Base-by-base conservation (phyloP, 2,329 filamentous ascomycete species). In the Fusarium lateritium region DNA sequence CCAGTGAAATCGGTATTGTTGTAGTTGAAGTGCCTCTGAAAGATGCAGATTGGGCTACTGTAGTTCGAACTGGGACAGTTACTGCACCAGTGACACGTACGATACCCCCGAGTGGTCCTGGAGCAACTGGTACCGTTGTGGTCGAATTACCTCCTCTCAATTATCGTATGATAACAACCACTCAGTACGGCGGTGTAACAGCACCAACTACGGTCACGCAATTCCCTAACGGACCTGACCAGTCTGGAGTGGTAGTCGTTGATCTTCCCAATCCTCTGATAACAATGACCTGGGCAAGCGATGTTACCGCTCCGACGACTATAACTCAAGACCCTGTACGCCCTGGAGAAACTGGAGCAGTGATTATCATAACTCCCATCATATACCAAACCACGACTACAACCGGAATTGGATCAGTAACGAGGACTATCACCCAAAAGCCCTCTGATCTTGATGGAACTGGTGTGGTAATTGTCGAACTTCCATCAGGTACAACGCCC, bases 201-300 rank as follows among this genome's bases (percentile, higher is more conserved):
- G 49, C n/a, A 4, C 42, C 56, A 2, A 24, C 11, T 5, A 63
- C 60, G 6, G 13, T 19, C 2, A 63, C 57, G 2, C 8, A 15
- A 2, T 47, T 33, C 0, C n/a, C 43, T 9, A 26, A 40, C 1
- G 38, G 36, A 1, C 39, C 58, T 2, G 34, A 28, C 5, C 11
- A 53, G 8, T 31, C 58, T 1, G 58, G 43, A 1, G n/a, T 45
- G 13, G 51, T 63, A 0, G 19, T 63, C 3, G 33, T 63, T 0
- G 31, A 63, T 2, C 38, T 64, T 1, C 60, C 58, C 0, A 57
- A 63, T n/a, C 60, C 60, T 0, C 17, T 56, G 28, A 28, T 15
- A 5, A 63, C 60, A 2, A 9, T 46, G 2, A 22, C 28, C 17
- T 42, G 43, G 3, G 59, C 31, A 14, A 22, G 58, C 9, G 58